Evolutionary conservation across 306 rosid genomes (phyloP), one percentile per base, ranked within the genome.

Genomic region (Prunus davidiana): DNA sequence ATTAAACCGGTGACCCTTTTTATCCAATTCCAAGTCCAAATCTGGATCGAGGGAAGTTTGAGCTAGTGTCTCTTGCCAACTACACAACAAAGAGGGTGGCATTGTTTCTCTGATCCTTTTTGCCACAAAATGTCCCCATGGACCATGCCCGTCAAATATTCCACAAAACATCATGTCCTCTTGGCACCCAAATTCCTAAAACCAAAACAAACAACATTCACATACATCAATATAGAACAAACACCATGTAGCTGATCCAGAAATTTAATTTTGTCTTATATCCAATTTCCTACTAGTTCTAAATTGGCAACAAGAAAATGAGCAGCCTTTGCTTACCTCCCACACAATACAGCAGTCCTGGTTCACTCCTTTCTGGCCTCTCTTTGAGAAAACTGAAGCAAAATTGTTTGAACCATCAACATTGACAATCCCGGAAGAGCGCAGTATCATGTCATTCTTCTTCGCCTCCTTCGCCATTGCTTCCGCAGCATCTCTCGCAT

Each of bases 291-390:
- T 20, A 1, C 24, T 10, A 51, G 62, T 56, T 52, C 67, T 15
- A 19, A 62, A 62, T 30, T 27, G 12, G 41, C 43, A 62, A 28
- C 16, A 72, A 69, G 28, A 66, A 76, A 67, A 46, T 10, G 19
- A 19, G 16, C 25, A 62, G 46, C 61, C 30, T 46, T 4, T 68
- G 75, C 80, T 62, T 90, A 92, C 97, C 98, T 95, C 97, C 98
- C 98, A 95, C 24, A 92, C 98, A 73, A 92, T 41, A 91, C 92
- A 92, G 88, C 98, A 90, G 84, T 95, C 98, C 68, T 95, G 98
- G 85, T 95, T 95, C 58, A 82, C 49, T 68, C 98, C 98, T 84
- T 95, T 95, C 83, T 88, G 71, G 71, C 97, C 98, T 80, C 81
- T 88, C 82, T 84, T 95, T 6, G 96, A 84, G 82, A 81, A 95